These are phyloP conservation scores for Aspergillus glaucus DNA, from an alignment of 2,329 filamentous ascomycete genomes.

Conservation along the genomic window DNA sequence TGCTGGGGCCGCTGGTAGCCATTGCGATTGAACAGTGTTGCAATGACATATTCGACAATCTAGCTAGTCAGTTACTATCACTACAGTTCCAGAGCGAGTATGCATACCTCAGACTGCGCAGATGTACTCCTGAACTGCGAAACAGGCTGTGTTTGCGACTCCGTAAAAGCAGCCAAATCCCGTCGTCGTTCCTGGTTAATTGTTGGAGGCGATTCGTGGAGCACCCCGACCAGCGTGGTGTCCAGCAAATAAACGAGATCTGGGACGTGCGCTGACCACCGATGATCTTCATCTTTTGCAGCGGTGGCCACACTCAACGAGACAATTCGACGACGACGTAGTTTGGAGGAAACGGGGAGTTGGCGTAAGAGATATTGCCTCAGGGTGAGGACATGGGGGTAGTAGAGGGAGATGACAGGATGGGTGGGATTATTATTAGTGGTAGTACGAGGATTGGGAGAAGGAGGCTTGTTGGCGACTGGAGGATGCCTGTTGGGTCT, in stretches of 20 bases:
- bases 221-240: constrained; percentile 58
- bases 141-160: constrained; percentile 46
- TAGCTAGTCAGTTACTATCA: constrained; percentile 26
- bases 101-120: constrained; percentile 57
- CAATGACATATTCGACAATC: constrained; percentile 73
- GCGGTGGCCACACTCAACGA: constrained; percentile 18
- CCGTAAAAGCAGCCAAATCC: constrained; percentile 57
- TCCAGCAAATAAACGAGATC: constrained; percentile 58
- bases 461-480: background rate
- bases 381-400: constrained; percentile 58
- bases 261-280: constrained; percentile 2
- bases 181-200: constrained; percentile 40
- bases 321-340: constrained; percentile 42
- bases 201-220: constrained; percentile 26
- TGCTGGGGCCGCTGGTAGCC: constrained; percentile 58
- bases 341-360: constrained; percentile 60
- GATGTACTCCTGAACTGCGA: constrained; percentile 36
- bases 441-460: background rate
- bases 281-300: constrained; percentile 8
- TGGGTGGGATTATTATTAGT: constrained; percentile 35
- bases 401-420: constrained; percentile 63
- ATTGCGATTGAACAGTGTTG: constrained; percentile 63
- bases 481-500: constrained; percentile 23
- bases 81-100: background rate
- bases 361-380: constrained; percentile 63